A percentile compares a stretch with the other conserved stretches of the same genome.
Evolutionary conservation across 176 grass and related monocot genomes (phyloP).

Genomic region (Carex littledalei): DNA sequence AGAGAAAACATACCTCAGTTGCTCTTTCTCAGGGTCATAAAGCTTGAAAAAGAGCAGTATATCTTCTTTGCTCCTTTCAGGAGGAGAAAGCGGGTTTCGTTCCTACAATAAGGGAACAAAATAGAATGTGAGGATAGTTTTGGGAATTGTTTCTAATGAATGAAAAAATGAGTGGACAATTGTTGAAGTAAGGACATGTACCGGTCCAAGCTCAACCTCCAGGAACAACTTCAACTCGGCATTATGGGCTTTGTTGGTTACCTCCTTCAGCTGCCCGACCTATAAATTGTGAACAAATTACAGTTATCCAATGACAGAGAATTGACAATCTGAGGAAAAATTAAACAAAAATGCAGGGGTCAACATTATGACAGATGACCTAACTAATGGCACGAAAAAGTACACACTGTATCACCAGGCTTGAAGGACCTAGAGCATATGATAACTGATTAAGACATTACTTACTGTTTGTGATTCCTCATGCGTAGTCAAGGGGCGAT

Average conservation of each 20-base stretch:
- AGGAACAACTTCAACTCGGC: conserved; percentile 83
- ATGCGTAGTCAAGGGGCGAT: conserved; percentile 63
- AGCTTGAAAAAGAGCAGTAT: conserved; percentile 99
- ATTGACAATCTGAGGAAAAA: neutral
- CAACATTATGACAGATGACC: neutral
- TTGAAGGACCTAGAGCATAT: neutral
- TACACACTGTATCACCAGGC: neutral
- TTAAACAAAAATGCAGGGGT: neutral
- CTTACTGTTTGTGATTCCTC: conserved; percentile 93
- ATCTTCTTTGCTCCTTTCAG: conserved; percentile 81
- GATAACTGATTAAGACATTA: conserved; percentile 19
- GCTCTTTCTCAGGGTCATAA: conserved; percentile 95
- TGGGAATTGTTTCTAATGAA: conserved; percentile 18
- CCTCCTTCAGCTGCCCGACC: conserved; percentile 86
- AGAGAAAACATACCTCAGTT: conserved; percentile 52
- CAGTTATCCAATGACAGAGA: neutral
- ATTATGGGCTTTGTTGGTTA: conserved; percentile 62
- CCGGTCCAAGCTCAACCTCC: conserved; percentile 76
- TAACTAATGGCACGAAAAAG: neutral
- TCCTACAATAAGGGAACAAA: conserved; percentile 41
- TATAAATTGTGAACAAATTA: conserved; percentile 35
- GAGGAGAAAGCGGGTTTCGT: conserved; percentile 52
- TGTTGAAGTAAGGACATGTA: conserved; percentile 18
- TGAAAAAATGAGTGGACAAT: conserved; percentile 1
- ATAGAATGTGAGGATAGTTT: conserved; percentile 1